Base-by-base conservation (phyloP, 768 basidiomycete genomes). In the Boletus sensibilis region DNA sequence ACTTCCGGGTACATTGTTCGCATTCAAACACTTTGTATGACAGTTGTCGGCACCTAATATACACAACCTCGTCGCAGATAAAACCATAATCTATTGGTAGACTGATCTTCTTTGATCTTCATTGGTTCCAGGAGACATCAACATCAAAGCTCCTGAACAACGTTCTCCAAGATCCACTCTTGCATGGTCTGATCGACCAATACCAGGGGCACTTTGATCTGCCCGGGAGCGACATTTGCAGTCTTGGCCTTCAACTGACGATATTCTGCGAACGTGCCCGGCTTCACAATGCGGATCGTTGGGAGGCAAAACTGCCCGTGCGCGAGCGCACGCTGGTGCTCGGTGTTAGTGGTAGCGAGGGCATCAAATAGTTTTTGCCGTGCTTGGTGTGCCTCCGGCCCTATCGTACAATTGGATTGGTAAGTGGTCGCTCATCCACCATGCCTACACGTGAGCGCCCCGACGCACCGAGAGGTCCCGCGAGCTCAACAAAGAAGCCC, bases 111-210 rank as follows among this genome's bases (percentile, higher is more conserved):
- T 12, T 20, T 6, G 25, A 27, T 27, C 25, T 1, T 29, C 27
- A 39, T n/a, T 12, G n/a, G 4, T 47, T 21, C 9, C 12, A 33
- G 8, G 6, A 33, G 13, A 9, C 31, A 5, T 21, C 31, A 16
- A 18, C 13, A 31, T 57, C 47, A 56, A 16, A 66, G 20, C 14
- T 68, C 67, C 41, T 20, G 48, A 10, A 57, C 11, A 4, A 65
- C 65, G 46, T 49, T 58, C 21, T 63, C 46, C 46, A 35, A 34
- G 7, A 69, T 23, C 68, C 68, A 69, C n/a, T 57, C 58, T n/a
- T 43, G 45, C 7, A 5, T 34, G 2, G 13, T 31, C 7, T 20
- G 18, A 35, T 67, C 29, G 14, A 46, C 16, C 4, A 61, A 20
- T 2, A 61, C 57, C 6, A 57, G 9, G 0, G 64, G 64, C 2